Base-by-base conservation (phyloP, 1,284 basidiomycete genomes). In the Cryptococcus wingfieldii region DNA sequence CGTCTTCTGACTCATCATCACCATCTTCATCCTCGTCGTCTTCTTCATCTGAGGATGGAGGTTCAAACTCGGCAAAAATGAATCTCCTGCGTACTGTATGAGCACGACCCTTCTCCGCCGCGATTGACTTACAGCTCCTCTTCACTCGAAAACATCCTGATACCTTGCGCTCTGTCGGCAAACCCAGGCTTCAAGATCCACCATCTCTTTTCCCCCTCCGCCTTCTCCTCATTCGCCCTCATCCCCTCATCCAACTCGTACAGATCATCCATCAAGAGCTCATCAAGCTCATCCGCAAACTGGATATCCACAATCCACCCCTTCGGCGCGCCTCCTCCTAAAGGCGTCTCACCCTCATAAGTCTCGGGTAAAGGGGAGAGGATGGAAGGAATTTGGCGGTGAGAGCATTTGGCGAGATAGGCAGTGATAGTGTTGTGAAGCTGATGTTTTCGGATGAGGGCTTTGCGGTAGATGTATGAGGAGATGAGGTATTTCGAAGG, bases 131-230 rank as follows among this genome's bases (percentile, higher is more conserved):
- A 73, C 58, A 99, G 78, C 38, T 84, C 79, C 10, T 86, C 83
- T 70, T 88, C 86, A 48, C 83, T 87, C 52, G 88, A 84, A 75
- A 99, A 98, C 51, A 99, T 79, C 39, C 94, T 80, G 61, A 99
- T 95, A 0, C 95, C 96, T 80, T 92, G 90, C 4, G 92, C 96
- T 53, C 92, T 83, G 79, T 98, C 95, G 1, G 94, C 88, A 88
- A 99, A 96, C 12, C 92, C 92, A 39, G 96, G 94, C 77, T 99
- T 99, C 52, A 98, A 77, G 55, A 97, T 94, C 82, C 86, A 97
- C 92, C 93, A 79, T 58, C 79, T 83, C 23, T 69, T 63, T 8
- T 71, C 72, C 1, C 63, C 67, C 8, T 62, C 63, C 37, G 56
- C 64, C 19, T 51, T 39, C 4, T 55, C 62, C 25, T 77, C 72